Evolutionary conservation across 805 yeast genomes (phyloP), one percentile per base, ranked within the genome.

Genomic region (Hanseniaspora vineae): DNA sequence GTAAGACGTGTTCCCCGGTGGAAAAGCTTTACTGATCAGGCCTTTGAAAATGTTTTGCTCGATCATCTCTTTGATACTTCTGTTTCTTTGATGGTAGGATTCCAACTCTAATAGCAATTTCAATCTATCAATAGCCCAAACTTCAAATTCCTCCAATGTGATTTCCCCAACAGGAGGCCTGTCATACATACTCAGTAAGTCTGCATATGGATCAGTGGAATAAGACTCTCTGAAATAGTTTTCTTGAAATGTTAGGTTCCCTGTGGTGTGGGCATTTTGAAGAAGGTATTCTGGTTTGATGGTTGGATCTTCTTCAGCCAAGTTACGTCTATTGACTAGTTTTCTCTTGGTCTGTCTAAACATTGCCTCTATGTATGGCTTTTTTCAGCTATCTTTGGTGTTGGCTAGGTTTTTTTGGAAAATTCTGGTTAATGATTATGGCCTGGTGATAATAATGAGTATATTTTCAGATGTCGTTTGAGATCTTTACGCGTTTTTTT

Each of bases 111-210:
- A 75, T 50, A 92, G 70, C 9, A 92, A 77, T 58, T 82, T 80
- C 52, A 90, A 70, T 50, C 99, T 69, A 58, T 90, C 97, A 47
- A 92, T 81, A 4, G 97, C 97, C 96, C 97, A 92, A 4, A 73
- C 72, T 66, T 92, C 98, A 64, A 92, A 92, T 57, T 92, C 85
- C 53, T 89, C 97, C 15, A 92, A 65, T 0, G 97, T 86, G 56
- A 92, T 80, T 64, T 92, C 97, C 13, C 81, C 79, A 32, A 73
- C 66, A 0, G 97, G 97, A 11, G 95, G 92, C 6, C 68, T 53
- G 23, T 70, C 75, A 65, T 92, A 92, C 57, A 90, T 77, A 18
- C 86, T 78, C 45, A 92, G 68, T 11, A 48, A 17, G 19, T 37
- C n/a, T 10, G 40, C 17, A 17, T 37, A 37, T 14, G 40, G 40